These are phyloP conservation scores for Citeromyces nyonsensis DNA, from an alignment of 805 yeast genomes.

Conservation along the genomic window DNA sequence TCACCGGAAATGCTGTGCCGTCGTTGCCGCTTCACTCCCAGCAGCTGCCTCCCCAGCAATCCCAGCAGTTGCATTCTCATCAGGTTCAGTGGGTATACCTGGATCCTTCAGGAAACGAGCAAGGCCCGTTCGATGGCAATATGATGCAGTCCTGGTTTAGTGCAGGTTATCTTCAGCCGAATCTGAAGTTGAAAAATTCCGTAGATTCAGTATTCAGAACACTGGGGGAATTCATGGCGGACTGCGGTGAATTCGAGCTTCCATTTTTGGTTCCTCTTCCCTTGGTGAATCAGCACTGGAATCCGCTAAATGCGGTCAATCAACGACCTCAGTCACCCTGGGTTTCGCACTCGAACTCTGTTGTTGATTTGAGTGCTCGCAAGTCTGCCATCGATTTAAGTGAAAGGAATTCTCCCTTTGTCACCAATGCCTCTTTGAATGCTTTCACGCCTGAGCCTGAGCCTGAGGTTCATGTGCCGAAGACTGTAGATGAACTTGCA, in stretches of 20 bases:
- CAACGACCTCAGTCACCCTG: background rate
- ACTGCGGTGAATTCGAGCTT: conserved; percentile 27
- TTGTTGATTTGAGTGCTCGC: background rate
- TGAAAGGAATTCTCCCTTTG: too few species aligned
- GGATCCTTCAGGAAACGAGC: conserved; percentile 55
- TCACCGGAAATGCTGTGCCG: conserved; percentile 8
- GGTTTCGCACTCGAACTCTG: background rate
- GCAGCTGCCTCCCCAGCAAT: conserved; percentile 5
- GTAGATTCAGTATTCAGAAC: conserved; percentile 34
- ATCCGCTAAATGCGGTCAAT: conserved; percentile 1
- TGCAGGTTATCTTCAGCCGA: conserved; percentile 38
- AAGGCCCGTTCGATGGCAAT: conserved; percentile 68
- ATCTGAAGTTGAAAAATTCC: conserved; percentile 40
- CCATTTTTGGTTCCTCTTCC: conserved; percentile 56
- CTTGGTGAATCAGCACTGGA: conserved; percentile 2
- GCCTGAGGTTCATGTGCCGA: too few species aligned
- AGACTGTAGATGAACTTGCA: too few species aligned
- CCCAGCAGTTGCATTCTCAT: conserved; percentile 12
- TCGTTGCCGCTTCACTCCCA: conserved; percentile 1
- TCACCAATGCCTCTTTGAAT: too few species aligned
- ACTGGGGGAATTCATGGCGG: conserved; percentile 34
- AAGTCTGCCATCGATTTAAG: background rate
- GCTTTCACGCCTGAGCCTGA: too few species aligned
- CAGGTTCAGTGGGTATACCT: conserved; percentile 54
- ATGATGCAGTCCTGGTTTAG: conserved; percentile 71